Conservation (phyloP, 345 rosid genomes). For the Hibiscus tridactylites region DNA sequence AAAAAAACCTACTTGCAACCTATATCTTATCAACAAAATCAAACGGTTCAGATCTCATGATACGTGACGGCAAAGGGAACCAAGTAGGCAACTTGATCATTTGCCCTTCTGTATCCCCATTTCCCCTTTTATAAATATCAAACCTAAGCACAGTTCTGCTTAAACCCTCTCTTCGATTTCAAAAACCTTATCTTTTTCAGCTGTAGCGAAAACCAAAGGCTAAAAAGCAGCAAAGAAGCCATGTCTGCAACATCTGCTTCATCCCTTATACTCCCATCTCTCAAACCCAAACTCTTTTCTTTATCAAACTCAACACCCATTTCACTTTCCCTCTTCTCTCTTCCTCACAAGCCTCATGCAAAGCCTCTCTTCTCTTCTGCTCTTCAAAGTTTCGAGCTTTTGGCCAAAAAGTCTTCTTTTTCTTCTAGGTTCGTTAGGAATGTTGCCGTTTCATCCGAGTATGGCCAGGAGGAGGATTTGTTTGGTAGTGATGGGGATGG, state of each 20-base stretch:
- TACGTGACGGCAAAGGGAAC: not conserved
- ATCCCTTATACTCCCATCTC: conserved; percentile 51
- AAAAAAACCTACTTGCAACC: not conserved
- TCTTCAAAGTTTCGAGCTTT: conserved; percentile 19
- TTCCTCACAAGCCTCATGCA: conserved; percentile 27
- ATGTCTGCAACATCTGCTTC: conserved; percentile 63
- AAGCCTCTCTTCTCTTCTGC: conserved; percentile 28
- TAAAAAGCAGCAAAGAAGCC: conserved; percentile 21
- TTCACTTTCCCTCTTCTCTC: conserved; percentile 27
- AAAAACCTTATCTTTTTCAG: conserved; percentile 4
- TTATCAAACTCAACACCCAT: conserved; percentile 30
- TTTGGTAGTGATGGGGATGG: conserved; percentile 27
- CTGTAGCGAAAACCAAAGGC: too few species aligned
- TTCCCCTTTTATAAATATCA: conserved; percentile 4
- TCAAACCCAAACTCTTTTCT: conserved; percentile 42
- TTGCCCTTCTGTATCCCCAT: not conserved
- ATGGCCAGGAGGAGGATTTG: conserved; percentile 56
- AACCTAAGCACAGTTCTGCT: not conserved
- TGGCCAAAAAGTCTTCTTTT: conserved; percentile 1
- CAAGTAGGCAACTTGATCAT: not conserved
- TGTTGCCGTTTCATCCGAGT: conserved; percentile 59
- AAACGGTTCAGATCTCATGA: not conserved
- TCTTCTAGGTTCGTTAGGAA: conserved; percentile 41
- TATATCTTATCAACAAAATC: not conserved
- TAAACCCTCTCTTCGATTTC: conserved; percentile 8